Conservation (phyloP, 768 basidiomycete genomes). For the Termitomyces sp. region DNA sequence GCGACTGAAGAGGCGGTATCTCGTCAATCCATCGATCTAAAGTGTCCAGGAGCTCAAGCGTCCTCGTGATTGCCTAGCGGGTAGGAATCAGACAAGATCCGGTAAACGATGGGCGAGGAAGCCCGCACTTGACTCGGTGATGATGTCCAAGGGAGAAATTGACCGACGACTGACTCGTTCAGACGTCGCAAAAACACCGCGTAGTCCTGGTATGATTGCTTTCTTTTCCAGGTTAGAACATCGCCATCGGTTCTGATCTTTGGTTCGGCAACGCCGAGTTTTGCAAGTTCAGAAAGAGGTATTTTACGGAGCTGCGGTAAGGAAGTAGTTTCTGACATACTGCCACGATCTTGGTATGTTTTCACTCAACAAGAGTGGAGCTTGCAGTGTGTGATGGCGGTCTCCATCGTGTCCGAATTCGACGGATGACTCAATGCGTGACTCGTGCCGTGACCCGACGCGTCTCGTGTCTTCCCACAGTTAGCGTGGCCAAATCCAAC, state of each 20-base stretch:
- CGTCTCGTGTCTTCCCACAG: constrained; percentile 6
- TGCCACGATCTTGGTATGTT: not conserved
- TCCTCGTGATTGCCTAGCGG: constrained; percentile 43
- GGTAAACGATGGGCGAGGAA: not conserved
- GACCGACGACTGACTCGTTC: constrained; percentile 75
- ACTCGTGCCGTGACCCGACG: constrained; percentile 18
- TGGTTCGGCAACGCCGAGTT: constrained; percentile 34
- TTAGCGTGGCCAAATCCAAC: not conserved
- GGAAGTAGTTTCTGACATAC: constrained; percentile 9
- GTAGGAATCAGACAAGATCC: constrained; percentile 6
- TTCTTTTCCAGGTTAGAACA: constrained; percentile 68
- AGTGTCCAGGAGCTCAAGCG: constrained; percentile 59
- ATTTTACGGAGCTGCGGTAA: constrained; percentile 29
- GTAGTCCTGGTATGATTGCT: constrained; percentile 73
- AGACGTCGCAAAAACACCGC: constrained; percentile 72
- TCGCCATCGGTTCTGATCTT: constrained; percentile 75
- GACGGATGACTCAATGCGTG: constrained; percentile 9
- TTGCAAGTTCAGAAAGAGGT: constrained; percentile 16
- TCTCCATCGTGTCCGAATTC: no score
- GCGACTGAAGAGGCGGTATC: constrained; percentile 69
- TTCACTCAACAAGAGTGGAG: not conserved
- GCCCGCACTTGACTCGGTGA: constrained; percentile 33
- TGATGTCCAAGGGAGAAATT: constrained; percentile 44
- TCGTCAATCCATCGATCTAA: constrained; percentile 77
- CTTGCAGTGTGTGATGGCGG: not conserved